Evolutionary conservation across 192 early-diverging fungal genomes (phyloP), one percentile per base, ranked within the genome.

Genomic region (Spizellomyces punctatus): DNA sequence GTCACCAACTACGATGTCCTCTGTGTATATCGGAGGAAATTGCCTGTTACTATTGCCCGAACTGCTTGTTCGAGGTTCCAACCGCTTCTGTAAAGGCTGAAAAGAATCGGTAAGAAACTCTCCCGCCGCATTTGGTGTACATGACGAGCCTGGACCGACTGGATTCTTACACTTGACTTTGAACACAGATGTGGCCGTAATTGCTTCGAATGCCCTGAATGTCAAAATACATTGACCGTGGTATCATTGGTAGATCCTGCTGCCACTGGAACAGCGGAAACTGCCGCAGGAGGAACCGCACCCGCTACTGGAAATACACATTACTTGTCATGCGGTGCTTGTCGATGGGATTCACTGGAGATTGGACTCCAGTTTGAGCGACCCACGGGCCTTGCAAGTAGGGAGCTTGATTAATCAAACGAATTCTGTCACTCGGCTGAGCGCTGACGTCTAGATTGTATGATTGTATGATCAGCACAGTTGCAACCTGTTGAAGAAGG

Each of bases 71-170:
- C 81, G 95, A 99, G 71, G 95, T 94, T 36, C 94, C 95, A 4
- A 92, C 93, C n/a, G 93, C 96, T 5, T 92, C 91, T 73, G 94
- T 96, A n/a, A 94, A 93, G 71, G 89, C 90, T n/a, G 96, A 98
- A 80, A 90, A 91, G 74, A 95, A 95, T 83, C 85, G 93, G 89
- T 82, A 27, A 1, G 58, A 36, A 1, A n/a, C 75, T 44, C 10
- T 47, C 22, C 10, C 63, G n/a, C 12, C 3, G 27, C 14, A 16
- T 16, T 8, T 19, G 7, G 0, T 65, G 63, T 17, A 17, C 2
- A 10, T 27, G 21, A n/a, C 5, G 0, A 10, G 5, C 44, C 2
- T 54, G 50, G 50, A n/a, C 50, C 12, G 17, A 54, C 12, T 54
- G 50, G 50, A 19, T 19, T 54, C 50, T 54, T 19, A 19, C 50